These are phyloP conservation scores for Komagataella mondaviorum DNA, from an alignment of 805 yeast genomes.

Conservation along the genomic window DNA sequence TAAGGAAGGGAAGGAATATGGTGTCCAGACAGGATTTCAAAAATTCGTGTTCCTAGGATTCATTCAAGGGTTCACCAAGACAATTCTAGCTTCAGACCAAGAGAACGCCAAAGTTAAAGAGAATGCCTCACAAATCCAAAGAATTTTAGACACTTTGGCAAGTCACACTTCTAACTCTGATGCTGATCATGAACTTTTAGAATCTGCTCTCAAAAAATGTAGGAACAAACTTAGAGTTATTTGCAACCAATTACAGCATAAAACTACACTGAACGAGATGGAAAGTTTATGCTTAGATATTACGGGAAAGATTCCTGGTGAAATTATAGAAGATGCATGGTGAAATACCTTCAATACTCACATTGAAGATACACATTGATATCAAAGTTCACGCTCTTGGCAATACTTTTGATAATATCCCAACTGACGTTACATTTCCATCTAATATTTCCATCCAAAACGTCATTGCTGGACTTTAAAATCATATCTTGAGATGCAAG, in stretches of 20 bases:
- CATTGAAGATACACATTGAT: slow-evolving; percentile 19
- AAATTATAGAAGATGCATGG: not conserved
- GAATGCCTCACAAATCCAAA: slow-evolving; percentile 2
- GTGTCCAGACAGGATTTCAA: slow-evolving; percentile 69
- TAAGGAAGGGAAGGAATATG: slow-evolving; percentile 74
- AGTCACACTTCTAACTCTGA: slow-evolving; percentile 1
- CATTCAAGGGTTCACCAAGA: not conserved
- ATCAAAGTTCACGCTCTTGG: slow-evolving; percentile 53
- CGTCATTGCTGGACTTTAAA: slow-evolving; percentile 16
- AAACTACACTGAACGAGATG: not conserved
- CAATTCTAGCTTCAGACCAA: slow-evolving; percentile 22
- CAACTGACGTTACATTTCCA: slow-evolving; percentile 75
- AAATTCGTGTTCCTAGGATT: slow-evolving; percentile 52
- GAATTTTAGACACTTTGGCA: not conserved
- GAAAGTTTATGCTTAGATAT: not conserved
- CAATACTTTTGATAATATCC: slow-evolving; percentile 44
- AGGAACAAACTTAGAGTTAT: not conserved
- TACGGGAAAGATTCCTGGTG: not conserved
- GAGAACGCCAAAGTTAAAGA: slow-evolving; percentile 34
- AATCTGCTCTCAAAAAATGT: not conserved
- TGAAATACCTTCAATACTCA: not conserved
- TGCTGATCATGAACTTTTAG: slow-evolving; percentile 1
- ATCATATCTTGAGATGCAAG: slow-evolving; percentile 18
- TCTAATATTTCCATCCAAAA: slow-evolving; percentile 52
- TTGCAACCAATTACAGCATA: not conserved